Evolutionary conservation across 495 filamentous ascomycete species (phyloP), one percentile per base, ranked within the genome.

Genomic region (Pyrenula aspistea): DNA sequence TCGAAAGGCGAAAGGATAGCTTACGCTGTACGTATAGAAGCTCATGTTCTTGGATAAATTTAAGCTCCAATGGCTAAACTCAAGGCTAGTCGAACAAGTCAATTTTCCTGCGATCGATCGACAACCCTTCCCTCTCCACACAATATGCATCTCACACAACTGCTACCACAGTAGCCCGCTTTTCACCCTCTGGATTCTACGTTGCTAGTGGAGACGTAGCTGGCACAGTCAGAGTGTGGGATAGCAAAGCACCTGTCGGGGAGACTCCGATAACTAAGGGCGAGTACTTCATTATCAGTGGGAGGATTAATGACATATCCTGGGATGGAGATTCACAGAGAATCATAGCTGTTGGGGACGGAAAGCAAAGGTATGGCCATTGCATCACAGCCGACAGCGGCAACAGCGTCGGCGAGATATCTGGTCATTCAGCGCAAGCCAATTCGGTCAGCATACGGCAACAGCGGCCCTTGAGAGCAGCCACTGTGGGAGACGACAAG

Each of bases 281-380:
- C 55, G 93, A 97, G 68, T 97, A 95, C 69, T 81, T 82, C 59
- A 96, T 96, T 67, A 89, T 97, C 61, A 91, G 89, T 54, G 94
- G 93, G 25, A 85, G 88, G 51, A 95, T 98, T 68, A 93, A 93
- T 67, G 93, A 97, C 66, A 75, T 98, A 53, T 90, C 92, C 11
- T 98, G 93, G 91, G 93, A 97, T 67, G 94, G 92, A 51, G 93
- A 98, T 68, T 91, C 87, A 53, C 91, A 96, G 73, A 86, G 93
- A 22, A 87, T 98, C 54, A 95, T 96, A 59, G 94, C 92, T 10
- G 94, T 97, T 20, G 93, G 93, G 22, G 85, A 96, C 57, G 93
- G 93, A 15, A 91, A 92, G 66, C 90, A 97, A 69, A 81, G 88
- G 54, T 95, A 86, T 69, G 94, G 93, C 15, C 91, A 92, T 65